A percentile compares a stretch with the other conserved stretches of the same genome.
Evolutionary conservation across 306 rosid species (phyloP).

Genomic region (Castanospermum australe): DNA sequence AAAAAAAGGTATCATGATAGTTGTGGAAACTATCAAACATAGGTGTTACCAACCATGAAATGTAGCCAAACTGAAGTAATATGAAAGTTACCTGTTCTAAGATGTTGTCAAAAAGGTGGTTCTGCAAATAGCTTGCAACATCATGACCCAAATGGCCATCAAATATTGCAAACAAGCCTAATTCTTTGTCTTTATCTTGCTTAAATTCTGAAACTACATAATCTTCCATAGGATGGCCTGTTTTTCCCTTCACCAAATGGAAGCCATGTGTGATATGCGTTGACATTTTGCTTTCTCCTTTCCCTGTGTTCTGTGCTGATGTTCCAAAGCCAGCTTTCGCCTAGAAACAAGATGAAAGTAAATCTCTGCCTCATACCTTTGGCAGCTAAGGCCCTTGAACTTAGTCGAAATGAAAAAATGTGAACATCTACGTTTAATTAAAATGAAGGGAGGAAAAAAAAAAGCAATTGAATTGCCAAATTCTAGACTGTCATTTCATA

Average conservation of each 20-base stretch:
- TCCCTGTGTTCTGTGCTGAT: conserved; percentile 49
- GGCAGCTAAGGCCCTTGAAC: neutral
- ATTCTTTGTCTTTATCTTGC: conserved; percentile 43
- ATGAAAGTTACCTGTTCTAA: conserved; percentile 49
- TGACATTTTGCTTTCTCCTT: conserved; percentile 54
- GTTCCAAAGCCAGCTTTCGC: conserved; percentile 44
- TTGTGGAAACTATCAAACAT: neutral
- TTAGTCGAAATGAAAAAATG: neutral
- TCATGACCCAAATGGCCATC: conserved; percentile 78
- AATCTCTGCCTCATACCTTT: neutral
- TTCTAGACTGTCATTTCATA: conserved; percentile 11
- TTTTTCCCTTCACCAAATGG: conserved; percentile 67
- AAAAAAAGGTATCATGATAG: neutral
- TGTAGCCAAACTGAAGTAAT: neutral
- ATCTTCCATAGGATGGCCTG: conserved; percentile 72
- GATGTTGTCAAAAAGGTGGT: conserved; percentile 59
- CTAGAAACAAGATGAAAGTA: conserved; percentile 20
- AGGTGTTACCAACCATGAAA: neutral
- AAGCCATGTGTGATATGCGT: conserved; percentile 55
- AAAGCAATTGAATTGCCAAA: neutral
- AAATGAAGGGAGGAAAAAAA: neutral
- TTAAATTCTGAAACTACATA: conserved; percentile 58
- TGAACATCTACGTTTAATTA: neutral
- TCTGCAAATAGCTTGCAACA: conserved; percentile 63
- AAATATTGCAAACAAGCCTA: conserved; percentile 75